Base-by-base conservation (phyloP, 371 early-diverging fungal genomes). In the Haplosporangium sp. region DNA sequence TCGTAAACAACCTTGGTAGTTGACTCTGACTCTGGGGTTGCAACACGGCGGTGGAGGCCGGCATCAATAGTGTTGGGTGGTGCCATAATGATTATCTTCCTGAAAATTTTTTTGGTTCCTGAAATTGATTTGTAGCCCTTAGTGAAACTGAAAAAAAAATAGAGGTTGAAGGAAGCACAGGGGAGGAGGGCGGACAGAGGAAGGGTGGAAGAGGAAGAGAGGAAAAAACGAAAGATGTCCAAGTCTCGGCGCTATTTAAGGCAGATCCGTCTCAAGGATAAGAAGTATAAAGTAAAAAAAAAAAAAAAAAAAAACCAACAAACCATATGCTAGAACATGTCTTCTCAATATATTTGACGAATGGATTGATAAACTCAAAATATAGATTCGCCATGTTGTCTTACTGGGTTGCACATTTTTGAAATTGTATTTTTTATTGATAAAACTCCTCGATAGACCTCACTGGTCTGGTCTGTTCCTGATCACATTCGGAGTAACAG, bases 1-100 rank as follows among this genome's bases (percentile, higher is more conserved):
- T 86, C 90, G 61, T 40, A 65, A 44, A 19, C 57, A 34, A 56
- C 27, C 68, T 79, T 79, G 65, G 15, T 42, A 15, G 72, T 38
- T n/a, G 57, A 47, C 4, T 70, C n/a, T 37, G 67, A 39, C 0
- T 57, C 48, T 7, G 70, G 13, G 19, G 55, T 60, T 37, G 53
- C 48, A 39, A 74, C 64, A 42, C 74, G 79, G 34, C 71, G 79
- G 62, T 79, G 79, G 53, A 79, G 57, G 38, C 81, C 81, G 57
- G 74, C 74, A 63, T 79, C 81, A 60, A 79, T 67, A n/a, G 74
- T 79, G 69, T 79, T 79, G 67, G 81, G 81, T 59, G 81, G 81
- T 13, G 79, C 79, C 81, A 79, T 79, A 20, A 42, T 59, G 55
- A 37, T 48, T 48, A 13, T 62, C 45, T 27, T 56, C 50, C 37